These are phyloP conservation scores for Kurtzmaniella quercitrusa DNA, from an alignment of 1,139 yeast species.

Conservation along the genomic window DNA sequence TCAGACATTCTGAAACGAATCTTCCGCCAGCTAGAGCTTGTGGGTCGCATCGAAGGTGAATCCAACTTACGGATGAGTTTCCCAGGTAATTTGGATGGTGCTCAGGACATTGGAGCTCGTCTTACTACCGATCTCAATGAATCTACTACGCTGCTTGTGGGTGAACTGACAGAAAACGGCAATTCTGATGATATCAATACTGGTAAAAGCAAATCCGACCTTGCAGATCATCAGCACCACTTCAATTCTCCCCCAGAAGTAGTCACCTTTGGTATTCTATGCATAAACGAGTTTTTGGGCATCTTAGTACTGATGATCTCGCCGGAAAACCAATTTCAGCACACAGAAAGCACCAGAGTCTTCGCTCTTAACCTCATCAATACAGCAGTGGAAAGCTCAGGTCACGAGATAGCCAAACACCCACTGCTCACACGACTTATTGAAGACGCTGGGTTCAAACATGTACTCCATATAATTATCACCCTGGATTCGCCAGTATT, in stretches of 20 bases:
- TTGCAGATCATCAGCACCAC: constrained; percentile 8
- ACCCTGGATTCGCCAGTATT: constrained; percentile 64
- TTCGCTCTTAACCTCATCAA: constrained; percentile 76
- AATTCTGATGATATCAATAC: background rate
- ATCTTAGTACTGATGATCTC: constrained; percentile 80
- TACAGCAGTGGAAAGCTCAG: constrained; percentile 80
- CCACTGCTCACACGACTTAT: constrained; percentile 64
- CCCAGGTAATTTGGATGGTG: constrained; percentile 1
- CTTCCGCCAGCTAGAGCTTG: constrained; percentile 50
- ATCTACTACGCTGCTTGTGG: background rate
- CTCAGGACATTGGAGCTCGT: constrained; percentile 48
- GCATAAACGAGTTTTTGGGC: constrained; percentile 65
- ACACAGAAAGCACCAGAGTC: constrained; percentile 81
- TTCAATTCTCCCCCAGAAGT: constrained; percentile 13
- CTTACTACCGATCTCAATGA: constrained; percentile 10
- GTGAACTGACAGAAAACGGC: background rate
- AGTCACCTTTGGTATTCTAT: constrained; percentile 60
- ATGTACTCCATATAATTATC: constrained; percentile 75
- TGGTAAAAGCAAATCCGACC: background rate
- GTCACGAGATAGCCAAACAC: constrained; percentile 60
- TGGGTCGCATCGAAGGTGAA: background rate
- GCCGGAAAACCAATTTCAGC: constrained; percentile 78
- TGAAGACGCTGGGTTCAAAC: constrained; percentile 78
- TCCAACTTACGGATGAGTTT: constrained; percentile 1
- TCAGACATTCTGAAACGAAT: constrained; percentile 63